phyloP scores from a whole-genome alignment of 2,329 filamentous ascomycete genomes.

The Allantophomopsis cytisporea region DNA sequence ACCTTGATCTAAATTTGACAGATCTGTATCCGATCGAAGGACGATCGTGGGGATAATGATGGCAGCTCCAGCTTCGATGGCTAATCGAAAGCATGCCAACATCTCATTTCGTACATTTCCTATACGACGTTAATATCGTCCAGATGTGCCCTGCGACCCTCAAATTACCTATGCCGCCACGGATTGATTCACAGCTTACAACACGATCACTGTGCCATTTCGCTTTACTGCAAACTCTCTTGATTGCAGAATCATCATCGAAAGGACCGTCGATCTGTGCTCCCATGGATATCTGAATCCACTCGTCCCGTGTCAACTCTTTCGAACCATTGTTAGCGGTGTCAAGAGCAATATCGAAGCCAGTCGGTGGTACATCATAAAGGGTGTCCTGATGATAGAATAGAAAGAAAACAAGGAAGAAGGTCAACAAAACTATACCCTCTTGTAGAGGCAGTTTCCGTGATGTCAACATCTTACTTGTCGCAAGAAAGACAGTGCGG shows the following conservation, averaged over 20 bases:
- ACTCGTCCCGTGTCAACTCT: background rate
- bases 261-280: background rate
- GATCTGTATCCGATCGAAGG: background rate
- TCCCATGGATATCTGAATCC: background rate
- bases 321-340: no score
- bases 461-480: no score
- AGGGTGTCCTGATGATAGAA: no score
- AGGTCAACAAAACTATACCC: no score
- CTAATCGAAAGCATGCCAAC: background rate
- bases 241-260: background rate
- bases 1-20: background rate
- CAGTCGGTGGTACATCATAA: no score
- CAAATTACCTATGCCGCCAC: background rate
- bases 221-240: background rate
- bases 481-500: no score
- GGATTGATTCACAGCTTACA: background rate
- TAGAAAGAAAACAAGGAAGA: no score
- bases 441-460: no score
- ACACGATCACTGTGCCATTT: background rate
- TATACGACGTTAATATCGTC: background rate
- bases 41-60: background rate
- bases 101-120: background rate
- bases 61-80: background rate
- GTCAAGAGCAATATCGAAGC: no score
- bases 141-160: background rate